Conservation (phyloP, 768 basidiomycete species). For the Coprinopsis sp. region DNA sequence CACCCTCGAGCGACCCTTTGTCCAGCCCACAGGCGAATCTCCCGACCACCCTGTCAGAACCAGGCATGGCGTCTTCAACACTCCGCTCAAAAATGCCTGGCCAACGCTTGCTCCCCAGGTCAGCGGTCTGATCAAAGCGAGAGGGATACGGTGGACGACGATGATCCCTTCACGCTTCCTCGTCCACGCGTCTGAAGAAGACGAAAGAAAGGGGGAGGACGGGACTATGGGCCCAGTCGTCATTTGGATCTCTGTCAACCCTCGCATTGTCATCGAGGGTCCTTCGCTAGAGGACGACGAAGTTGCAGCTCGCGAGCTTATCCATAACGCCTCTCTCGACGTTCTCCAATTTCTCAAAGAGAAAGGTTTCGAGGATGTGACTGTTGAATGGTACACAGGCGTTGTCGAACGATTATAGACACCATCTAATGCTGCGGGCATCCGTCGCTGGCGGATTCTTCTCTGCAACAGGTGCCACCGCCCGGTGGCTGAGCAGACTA, state of each 20-base stretch:
- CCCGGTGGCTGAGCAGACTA: not conserved
- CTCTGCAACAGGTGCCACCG: conserved; percentile 6
- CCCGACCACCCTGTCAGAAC: too few species aligned
- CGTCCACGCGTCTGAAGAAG: too few species aligned
- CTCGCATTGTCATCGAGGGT: conserved; percentile 32
- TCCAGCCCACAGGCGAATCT: too few species aligned
- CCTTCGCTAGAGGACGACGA: too few species aligned
- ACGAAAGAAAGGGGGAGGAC: conserved; percentile 24
- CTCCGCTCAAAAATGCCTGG: too few species aligned
- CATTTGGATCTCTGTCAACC: conserved; percentile 32
- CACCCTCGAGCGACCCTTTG: too few species aligned
- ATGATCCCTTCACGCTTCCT: too few species aligned
- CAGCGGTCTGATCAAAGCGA: too few species aligned
- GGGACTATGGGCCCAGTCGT: conserved; percentile 32
- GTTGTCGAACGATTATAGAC: conserved; percentile 17
- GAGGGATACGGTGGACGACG: too few species aligned
- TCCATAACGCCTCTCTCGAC: conserved; percentile 30
- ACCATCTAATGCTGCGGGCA: not conserved
- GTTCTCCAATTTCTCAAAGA: conserved; percentile 32
- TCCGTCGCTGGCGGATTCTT: conserved; percentile 3
- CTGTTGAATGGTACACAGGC: conserved; percentile 36
- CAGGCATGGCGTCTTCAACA: too few species aligned
- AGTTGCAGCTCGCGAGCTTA: conserved; percentile 28
- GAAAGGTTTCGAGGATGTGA: conserved; percentile 28
- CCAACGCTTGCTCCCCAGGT: too few species aligned